Base-by-base conservation (phyloP, 108 stramenopile species). In the Mayamaea pseudoterrestris region DNA sequence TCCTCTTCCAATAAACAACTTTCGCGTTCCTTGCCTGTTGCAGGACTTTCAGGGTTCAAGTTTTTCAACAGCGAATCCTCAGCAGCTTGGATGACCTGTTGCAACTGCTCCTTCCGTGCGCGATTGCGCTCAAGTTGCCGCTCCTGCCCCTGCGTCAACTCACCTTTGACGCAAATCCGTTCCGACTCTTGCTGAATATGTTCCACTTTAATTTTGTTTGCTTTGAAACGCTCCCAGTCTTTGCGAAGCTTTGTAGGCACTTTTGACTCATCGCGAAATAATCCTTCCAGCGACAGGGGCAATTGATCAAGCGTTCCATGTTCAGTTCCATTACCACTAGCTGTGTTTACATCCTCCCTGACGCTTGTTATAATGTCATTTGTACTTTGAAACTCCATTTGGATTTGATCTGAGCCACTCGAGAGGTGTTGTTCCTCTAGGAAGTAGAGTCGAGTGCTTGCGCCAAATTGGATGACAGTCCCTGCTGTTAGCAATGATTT, bases 351-450 rank as follows among this genome's bases (percentile, higher is more conserved):
- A 34, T 34, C 12, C 8, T 34, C 11, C 32, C 32, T 29, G 30
- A 7, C 25, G 32, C 4, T 37, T 32, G 21, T 28, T n/a, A 8
- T 7, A n/a, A 20, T 20, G 5, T 14, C 27, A 4, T 17, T 12
- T 35, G 30, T 21, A 40, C 16, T 8, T 43, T 11, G 22, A 7
- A 14, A n/a, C 18, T 25, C 9, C 28, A 40, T 24, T 26, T 12
- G 5, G 13, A 32, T 7, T 36, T 30, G 29, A 16, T 30, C 7
- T 4, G 52, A 56, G 21, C 58, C 76, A 27, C 76, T 47, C 27
- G 72, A 71, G 62, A 67, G 78, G 25, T 72, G 67, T 17, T 73
- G 78, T 24, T 81, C 86, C 35, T 80, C 80, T 35, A 88, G 41
- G 28, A 57, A 65, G 57, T 52, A 88, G 1, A 73, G 22, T 14